Conservation (phyloP, 179 eudicot genomes). For the Spinacia oleracea region DNA sequence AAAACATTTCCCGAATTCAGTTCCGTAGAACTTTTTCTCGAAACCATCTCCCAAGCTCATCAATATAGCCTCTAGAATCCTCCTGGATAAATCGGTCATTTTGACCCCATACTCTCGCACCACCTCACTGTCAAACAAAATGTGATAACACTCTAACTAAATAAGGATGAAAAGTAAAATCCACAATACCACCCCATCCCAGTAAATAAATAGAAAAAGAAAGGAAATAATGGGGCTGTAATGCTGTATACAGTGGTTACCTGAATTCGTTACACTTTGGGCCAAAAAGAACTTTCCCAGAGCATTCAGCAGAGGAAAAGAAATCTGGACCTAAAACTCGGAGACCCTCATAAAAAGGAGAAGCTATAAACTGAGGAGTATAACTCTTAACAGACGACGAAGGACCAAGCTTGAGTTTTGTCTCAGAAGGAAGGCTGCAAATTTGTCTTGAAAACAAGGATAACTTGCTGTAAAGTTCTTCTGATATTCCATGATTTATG, state of each 20-base stretch:
- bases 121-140: slow-evolving; percentile 49
- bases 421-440: slow-evolving; percentile 52
- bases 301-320: slow-evolving; percentile 65
- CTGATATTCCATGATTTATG: slow-evolving; percentile 67
- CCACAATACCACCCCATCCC: background rate
- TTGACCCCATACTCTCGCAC: slow-evolving; percentile 60
- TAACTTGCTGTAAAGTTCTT: slow-evolving; percentile 48
- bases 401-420: slow-evolving; percentile 73
- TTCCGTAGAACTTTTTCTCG: slow-evolving; percentile 39
- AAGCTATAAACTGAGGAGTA: slow-evolving; percentile 87
- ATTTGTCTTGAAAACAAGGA: slow-evolving; percentile 47
- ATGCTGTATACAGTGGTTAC: slow-evolving; percentile 29
- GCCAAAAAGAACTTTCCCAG: slow-evolving; percentile 46
- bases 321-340: slow-evolving; percentile 72
- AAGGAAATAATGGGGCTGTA: background rate
- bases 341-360: slow-evolving; percentile 79
- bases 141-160: background rate
- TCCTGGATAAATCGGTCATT: slow-evolving; percentile 54
- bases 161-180: background rate
- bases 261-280: slow-evolving; percentile 56
- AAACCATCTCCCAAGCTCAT: slow-evolving; percentile 55
- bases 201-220: background rate
- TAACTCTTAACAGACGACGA: slow-evolving; percentile 56
- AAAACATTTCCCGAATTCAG: slow-evolving; percentile 56
- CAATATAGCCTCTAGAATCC: slow-evolving; percentile 47